Conservation (phyloP, 163 green algal genomes). For the Chloromonas sp. region DNA sequence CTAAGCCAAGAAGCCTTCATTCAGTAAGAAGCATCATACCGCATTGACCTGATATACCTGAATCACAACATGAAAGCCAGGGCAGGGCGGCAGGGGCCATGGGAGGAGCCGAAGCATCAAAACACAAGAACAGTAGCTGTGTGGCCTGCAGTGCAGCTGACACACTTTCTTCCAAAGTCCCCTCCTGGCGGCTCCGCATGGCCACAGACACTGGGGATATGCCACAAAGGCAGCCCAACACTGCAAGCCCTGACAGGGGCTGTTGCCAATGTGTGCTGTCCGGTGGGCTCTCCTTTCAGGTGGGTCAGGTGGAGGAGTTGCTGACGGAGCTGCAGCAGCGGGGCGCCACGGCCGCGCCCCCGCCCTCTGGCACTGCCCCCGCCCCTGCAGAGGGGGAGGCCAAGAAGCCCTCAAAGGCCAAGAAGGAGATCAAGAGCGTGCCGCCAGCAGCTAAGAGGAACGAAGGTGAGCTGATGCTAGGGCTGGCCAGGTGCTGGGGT, state of each 20-base stretch:
- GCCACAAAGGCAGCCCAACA: not conserved
- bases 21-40: too few relatives aligned
- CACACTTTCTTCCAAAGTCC: too few relatives aligned
- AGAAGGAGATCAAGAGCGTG: not conserved
- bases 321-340: slow-evolving; percentile 30
- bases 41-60: too few relatives aligned
- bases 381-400: not conserved
- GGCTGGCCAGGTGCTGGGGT: not conserved
- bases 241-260: too few relatives aligned
- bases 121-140: too few relatives aligned
- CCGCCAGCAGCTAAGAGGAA: not conserved
- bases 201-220: too few relatives aligned
- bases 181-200: too few relatives aligned
- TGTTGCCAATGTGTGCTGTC: not conserved
- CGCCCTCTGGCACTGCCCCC: not conserved
- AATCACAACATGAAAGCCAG: too few relatives aligned
- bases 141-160: too few relatives aligned
- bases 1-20: too few relatives aligned
- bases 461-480: not conserved
- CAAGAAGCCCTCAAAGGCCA: not conserved
- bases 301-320: slow-evolving; percentile 53
- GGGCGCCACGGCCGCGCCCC: not conserved
- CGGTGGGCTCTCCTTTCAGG: slow-evolving; percentile 13
- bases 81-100: too few relatives aligned
- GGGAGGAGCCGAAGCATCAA: too few relatives aligned